Evolutionary conservation across 192 early-diverging fungal species (phyloP), one percentile per base, ranked within the genome.

Genomic region (Lobosporangium transversale): DNA sequence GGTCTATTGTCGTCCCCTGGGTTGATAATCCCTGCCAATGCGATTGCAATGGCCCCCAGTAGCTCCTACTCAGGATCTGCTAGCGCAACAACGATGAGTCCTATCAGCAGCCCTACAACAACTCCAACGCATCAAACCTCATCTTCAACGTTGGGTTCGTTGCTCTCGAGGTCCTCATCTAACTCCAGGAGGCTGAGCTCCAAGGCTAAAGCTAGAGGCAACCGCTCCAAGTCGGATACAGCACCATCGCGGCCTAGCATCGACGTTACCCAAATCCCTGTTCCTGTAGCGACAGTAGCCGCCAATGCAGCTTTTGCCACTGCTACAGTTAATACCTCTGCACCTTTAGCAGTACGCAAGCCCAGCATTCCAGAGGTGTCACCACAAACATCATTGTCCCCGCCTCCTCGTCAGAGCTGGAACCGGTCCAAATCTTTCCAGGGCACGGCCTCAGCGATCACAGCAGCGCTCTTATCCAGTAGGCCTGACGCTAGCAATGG

Each of bases 341-440:
- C n/a, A n/a, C n/a, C n/a, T n/a, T n/a, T n/a, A n/a, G n/a, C n/a
- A n/a, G 37, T 14, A 2, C 66, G 50, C 35, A 58, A 59, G 27
- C 27, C 55, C 18, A 67, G 55, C 47, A 37, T 48, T 21, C 42
- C 57, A 26, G 18, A 15, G 15, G 60, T 14, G n/a, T 53, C 51
- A 10, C 37, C 54, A 18, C 37, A 62, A 21, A 57, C 58, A 7
- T 76, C 73, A 0, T 42, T 76, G 29, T 67, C 73, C 0, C 73
- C 73, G 8, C 73, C 73, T 11, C 73, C 73, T 12, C 73, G 73
- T 43, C 73, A 76, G 43, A 66, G 65, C 23, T 76, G 73, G 73
- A 24, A 48, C 0, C 58, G 64, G 17, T 57, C 73, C 40, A 76
- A 76, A 32, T 76, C 73, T 0, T 67, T 62, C 64, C 64, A 67